A percentile compares a stretch with the other conserved stretches of the same genome.
phyloP scores from a whole-genome alignment of 2,329 filamentous ascomycete genomes.

The Thelonectria olida region DNA sequence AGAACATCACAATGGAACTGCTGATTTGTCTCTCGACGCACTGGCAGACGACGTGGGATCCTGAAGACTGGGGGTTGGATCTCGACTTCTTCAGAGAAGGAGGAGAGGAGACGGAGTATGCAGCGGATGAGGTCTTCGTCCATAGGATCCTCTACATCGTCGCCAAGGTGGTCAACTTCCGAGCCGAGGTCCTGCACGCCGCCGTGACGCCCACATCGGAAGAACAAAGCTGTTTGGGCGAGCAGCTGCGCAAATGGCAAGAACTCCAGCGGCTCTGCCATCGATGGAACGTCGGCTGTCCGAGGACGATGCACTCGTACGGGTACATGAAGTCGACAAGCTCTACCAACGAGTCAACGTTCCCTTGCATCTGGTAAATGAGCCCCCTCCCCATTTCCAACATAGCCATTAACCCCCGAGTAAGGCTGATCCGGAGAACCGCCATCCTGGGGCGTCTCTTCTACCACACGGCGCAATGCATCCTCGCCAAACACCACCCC shows the following conservation, averaged over 20 bases:
- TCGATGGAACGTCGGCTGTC: conserved; percentile 80
- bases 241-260: conserved; percentile 80
- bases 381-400: background rate
- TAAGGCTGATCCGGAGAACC: conserved; percentile 81
- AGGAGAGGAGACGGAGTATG: conserved; percentile 58
- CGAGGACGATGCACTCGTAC: conserved; percentile 87
- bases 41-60: conserved; percentile 88
- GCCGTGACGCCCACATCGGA: conserved; percentile 68
- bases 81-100: conserved; percentile 64
- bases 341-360: conserved; percentile 74
- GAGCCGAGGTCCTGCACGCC: conserved; percentile 72
- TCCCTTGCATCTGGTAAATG: conserved; percentile 83
- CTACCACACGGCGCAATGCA: conserved; percentile 86
- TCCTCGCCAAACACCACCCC: conserved; percentile 84
- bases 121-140: conserved; percentile 85
- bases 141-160: conserved; percentile 90
- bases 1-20: conserved; percentile 92
- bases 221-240: conserved; percentile 70
- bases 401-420: background rate
- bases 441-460: conserved; percentile 85
- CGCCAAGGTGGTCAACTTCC: conserved; percentile 87
- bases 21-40: conserved; percentile 87
- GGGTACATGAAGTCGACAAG: conserved; percentile 77
- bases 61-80: conserved; percentile 88
- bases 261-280: conserved; percentile 83